A percentile compares a stretch with the other conserved stretches of the same genome.
phyloP scores from a whole-genome alignment of 495 filamentous ascomycete species.

The Tuber aestivum region DNA sequence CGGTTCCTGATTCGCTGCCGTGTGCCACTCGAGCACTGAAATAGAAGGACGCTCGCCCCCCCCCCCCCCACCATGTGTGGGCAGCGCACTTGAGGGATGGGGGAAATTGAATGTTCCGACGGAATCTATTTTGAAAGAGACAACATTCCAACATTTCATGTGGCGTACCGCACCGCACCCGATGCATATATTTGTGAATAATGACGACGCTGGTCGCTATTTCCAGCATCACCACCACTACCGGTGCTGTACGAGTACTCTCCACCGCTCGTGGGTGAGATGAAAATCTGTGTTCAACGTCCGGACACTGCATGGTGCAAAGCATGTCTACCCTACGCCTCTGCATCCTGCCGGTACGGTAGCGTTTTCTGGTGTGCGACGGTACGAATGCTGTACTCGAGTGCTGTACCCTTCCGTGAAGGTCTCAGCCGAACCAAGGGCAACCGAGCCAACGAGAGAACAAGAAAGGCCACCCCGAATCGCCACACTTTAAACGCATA shows the following conservation, averaged over 20 bases:
- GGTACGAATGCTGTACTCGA: no score
- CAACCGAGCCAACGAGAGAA: neutral
- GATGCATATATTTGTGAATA: no score
- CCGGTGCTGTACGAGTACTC: no score
- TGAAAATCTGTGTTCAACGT: no score
- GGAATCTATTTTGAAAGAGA: neutral
- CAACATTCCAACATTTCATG: neutral
- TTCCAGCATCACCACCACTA: neutral
- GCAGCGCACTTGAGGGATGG: neutral
- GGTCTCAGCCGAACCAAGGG: neutral
- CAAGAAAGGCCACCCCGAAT: no score
- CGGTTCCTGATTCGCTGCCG: slow-evolving; percentile 1
- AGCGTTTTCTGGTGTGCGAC: no score
- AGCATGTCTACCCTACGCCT: no score
- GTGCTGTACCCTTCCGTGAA: no score
- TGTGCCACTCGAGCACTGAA: neutral
- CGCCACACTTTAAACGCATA: neutral
- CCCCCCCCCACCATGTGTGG: neutral
- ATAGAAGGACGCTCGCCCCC: neutral
- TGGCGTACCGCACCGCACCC: no score
- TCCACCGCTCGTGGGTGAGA: no score
- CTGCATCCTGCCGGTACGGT: no score
- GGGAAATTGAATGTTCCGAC: neutral
- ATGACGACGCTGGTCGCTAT: neutral
- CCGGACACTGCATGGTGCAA: no score